These are phyloP conservation scores for Prunus yedoensis DNA, from an alignment of 331 rosid genomes.

Conservation along the genomic window DNA sequence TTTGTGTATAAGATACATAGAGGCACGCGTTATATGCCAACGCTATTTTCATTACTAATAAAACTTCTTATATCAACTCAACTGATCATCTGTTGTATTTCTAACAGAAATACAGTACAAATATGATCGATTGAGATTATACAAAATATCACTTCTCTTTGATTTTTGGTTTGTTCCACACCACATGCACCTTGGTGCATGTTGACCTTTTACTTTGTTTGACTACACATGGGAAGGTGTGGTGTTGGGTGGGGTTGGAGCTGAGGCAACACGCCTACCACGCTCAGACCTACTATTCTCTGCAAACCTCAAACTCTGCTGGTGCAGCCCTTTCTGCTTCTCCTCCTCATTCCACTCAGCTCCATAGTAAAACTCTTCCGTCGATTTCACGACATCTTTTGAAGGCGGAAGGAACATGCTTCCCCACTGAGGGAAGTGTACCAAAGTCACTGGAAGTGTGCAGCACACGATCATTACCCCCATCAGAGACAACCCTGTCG, in stretches of 20 bases:
- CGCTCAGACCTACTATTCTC: slow-evolving; percentile 83
- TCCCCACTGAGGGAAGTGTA: slow-evolving; percentile 94
- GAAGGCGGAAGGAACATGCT: slow-evolving; percentile 79
- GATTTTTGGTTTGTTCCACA: no score
- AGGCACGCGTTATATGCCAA: background rate
- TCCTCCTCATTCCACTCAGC: slow-evolving; percentile 83
- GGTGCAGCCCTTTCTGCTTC: slow-evolving; percentile 61
- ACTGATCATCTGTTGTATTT: no score
- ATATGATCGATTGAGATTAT: no score
- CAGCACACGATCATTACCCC: slow-evolving; percentile 69
- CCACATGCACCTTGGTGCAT: no score
- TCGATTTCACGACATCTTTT: slow-evolving; percentile 40
- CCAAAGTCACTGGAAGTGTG: slow-evolving; percentile 64
- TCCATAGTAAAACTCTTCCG: slow-evolving; percentile 62
- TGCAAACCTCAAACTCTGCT: slow-evolving; percentile 64
- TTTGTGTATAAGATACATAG: background rate
- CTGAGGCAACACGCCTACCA: slow-evolving; percentile 63
- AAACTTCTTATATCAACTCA: no score
- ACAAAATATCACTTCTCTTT: no score
- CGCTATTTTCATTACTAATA: background rate
- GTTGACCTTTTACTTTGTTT: background rate
- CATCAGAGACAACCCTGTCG: slow-evolving; percentile 58
- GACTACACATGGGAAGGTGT: slow-evolving; percentile 62
- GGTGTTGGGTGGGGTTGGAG: slow-evolving; percentile 57
- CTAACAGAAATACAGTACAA: no score